Evolutionary conservation across 768 basidiomycete species (phyloP).

Genomic region (Mrakia gelida): DNA sequence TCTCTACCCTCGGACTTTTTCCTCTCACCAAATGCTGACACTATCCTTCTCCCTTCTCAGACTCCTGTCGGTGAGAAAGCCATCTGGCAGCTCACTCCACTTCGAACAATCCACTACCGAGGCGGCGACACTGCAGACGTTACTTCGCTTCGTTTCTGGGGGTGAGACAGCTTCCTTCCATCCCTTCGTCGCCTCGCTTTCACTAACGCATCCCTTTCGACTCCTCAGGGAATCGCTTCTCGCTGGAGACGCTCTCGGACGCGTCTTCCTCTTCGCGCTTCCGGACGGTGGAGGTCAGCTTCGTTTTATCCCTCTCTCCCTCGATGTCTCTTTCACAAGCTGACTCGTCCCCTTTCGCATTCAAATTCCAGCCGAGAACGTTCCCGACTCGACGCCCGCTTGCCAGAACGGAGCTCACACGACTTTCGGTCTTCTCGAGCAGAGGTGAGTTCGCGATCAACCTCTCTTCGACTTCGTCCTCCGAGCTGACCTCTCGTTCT

Average conservation of each 20-base stretch:
- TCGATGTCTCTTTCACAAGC: background rate
- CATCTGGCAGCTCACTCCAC: conserved; percentile 67
- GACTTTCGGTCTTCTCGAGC: conserved; percentile 21
- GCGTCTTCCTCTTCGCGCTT: conserved; percentile 43
- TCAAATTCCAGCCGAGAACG: conserved; percentile 37
- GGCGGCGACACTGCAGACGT: conserved; percentile 54
- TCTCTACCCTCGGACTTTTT: background rate
- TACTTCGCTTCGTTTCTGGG: conserved; percentile 75
- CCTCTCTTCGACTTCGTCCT: background rate
- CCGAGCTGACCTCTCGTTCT: background rate
- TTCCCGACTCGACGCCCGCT: conserved; percentile 37
- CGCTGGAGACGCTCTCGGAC: conserved; percentile 35
- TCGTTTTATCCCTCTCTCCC: background rate
- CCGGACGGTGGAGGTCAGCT: conserved; percentile 40
- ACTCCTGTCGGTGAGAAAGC: conserved; percentile 61
- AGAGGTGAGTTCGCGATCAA: background rate
- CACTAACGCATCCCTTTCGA: background rate
- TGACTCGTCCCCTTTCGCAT: background rate
- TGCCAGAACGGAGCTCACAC: conserved; percentile 38
- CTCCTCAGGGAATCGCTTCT: conserved; percentile 42
- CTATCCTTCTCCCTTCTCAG: conserved; percentile 32
- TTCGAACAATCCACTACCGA: conserved; percentile 62
- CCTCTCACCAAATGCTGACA: background rate
- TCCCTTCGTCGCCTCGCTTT: background rate
- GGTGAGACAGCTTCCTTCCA: conserved; percentile 50